Percentiles rank a stretch among this genome's conserved stretches.
These are phyloP conservation scores for Gossypium davidsonii DNA, from an alignment of 441 rosid species.

Conservation along the genomic window DNA sequence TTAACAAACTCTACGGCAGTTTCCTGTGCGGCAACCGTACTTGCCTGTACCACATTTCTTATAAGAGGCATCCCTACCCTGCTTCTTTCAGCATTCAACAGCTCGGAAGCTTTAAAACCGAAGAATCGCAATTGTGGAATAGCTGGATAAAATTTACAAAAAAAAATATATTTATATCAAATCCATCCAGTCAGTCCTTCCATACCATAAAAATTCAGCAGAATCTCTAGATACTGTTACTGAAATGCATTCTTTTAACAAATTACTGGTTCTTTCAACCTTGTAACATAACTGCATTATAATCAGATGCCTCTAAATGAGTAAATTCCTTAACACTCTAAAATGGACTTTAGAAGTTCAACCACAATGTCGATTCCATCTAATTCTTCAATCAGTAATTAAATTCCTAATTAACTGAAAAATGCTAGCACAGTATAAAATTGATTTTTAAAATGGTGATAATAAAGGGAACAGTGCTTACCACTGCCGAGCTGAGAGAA, in stretches of 20 bases:
- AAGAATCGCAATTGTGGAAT: constrained; percentile 43
- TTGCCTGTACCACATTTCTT: constrained; percentile 55
- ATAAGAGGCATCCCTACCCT: constrained; percentile 38
- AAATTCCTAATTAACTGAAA: background rate
- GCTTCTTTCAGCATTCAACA: constrained; percentile 37
- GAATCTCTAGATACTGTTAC: background rate
- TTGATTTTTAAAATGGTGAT: background rate
- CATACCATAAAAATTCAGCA: background rate
- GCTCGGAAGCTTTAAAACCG: constrained; percentile 38
- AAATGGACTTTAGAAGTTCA: background rate
- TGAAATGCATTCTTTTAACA: background rate
- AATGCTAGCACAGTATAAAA: background rate
- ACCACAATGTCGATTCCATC: background rate
- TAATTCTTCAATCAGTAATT: background rate
- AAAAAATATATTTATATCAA: background rate
- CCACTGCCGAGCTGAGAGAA: constrained; percentile 32
- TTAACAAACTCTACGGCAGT: constrained; percentile 65
- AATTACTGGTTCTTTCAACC: background rate
- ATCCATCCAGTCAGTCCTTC: background rate
- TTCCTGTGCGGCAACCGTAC: constrained; percentile 55
- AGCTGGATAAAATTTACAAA: constrained; percentile 28
- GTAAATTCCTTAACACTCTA: background rate
- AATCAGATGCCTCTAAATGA: background rate
- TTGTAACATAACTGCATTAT: background rate
- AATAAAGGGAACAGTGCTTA: constrained; percentile 7